Percentiles rank a stretch among this genome's conserved stretches.
phyloP scores from a whole-genome alignment of 495 filamentous ascomycete genomes.

The Penicillium cosmopolitanum region DNA sequence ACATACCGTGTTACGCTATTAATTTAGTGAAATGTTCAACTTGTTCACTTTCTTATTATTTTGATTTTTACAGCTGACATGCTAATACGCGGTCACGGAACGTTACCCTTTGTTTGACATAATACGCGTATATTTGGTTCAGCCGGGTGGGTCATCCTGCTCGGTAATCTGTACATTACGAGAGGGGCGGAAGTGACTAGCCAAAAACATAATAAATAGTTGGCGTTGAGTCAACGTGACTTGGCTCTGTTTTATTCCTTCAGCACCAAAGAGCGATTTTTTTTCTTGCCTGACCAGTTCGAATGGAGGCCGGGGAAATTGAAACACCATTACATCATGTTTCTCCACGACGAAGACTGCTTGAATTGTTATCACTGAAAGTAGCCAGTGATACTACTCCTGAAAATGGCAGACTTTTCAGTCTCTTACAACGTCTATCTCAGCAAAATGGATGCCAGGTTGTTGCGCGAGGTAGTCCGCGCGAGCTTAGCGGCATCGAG shows the following conservation, averaged over 20 bases:
- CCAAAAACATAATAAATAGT: too few relatives aligned
- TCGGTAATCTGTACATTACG: too few relatives aligned
- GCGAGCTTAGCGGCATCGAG: constrained; percentile 9
- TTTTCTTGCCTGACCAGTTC: not conserved
- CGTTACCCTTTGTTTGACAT: too few relatives aligned
- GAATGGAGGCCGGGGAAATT: not conserved
- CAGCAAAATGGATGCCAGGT: constrained; percentile 3
- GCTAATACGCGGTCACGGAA: too few relatives aligned
- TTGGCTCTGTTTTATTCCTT: not conserved
- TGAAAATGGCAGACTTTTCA: constrained; percentile 1
- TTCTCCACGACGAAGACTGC: not conserved
- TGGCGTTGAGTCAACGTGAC: too few relatives aligned
- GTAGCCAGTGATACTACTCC: constrained; percentile 6
- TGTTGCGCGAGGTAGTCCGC: constrained; percentile 10
- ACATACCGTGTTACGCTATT: too few relatives aligned
- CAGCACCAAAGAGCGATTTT: not conserved
- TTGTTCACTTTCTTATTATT: too few relatives aligned
- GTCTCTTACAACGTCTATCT: constrained; percentile 10
- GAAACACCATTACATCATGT: not conserved
- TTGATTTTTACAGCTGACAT: too few relatives aligned
- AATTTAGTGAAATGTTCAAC: too few relatives aligned
- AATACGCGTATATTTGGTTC: too few relatives aligned
- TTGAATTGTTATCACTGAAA: constrained; percentile 15
- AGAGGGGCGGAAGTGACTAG: too few relatives aligned
- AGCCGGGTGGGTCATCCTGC: too few relatives aligned